Conservation (phyloP, 208 protist species). For the Herpetomonas samuelpessoai region DNA sequence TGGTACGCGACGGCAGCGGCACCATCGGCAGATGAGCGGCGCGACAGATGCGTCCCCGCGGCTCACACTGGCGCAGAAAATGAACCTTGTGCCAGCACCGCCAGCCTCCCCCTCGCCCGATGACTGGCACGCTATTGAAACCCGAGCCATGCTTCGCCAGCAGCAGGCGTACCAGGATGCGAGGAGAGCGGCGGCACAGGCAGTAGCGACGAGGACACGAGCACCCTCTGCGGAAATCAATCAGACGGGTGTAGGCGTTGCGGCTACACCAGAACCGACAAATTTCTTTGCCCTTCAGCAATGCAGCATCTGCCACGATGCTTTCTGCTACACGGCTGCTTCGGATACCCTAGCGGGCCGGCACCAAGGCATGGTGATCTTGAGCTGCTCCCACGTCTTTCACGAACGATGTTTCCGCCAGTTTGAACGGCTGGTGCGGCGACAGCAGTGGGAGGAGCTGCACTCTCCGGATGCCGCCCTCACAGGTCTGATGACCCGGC, state of each 20-base stretch:
- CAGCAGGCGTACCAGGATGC: slow-evolving; percentile 9
- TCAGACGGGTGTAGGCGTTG: background rate
- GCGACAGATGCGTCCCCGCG: slow-evolving; percentile 16
- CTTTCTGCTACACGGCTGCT: slow-evolving; percentile 48
- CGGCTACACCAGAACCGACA: background rate
- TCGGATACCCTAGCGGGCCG: background rate
- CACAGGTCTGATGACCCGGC: slow-evolving; percentile 20
- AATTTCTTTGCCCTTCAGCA: slow-evolving; percentile 14
- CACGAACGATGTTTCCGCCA: slow-evolving; percentile 81
- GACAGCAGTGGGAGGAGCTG: slow-evolving; percentile 37
- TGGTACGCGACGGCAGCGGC: background rate
- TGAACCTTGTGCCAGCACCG: slow-evolving; percentile 75
- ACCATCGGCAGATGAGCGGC: slow-evolving; percentile 12
- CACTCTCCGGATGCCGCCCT: slow-evolving; percentile 6
- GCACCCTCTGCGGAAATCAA: no score
- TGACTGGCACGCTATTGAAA: slow-evolving; percentile 61
- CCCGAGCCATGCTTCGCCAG: slow-evolving; percentile 47
- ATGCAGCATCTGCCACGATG: slow-evolving; percentile 80
- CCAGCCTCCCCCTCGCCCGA: slow-evolving; percentile 58
- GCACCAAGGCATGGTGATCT: slow-evolving; percentile 64
- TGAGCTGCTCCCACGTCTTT: slow-evolving; percentile 88
- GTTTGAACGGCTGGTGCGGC: slow-evolving; percentile 74
- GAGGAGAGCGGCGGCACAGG: no score
- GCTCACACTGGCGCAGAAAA: slow-evolving; percentile 77
- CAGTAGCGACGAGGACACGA: no score